Evolutionary conservation across 306 rosid species (phyloP), one percentile per base, ranked within the genome.

Genomic region (Cercis canadensis): DNA sequence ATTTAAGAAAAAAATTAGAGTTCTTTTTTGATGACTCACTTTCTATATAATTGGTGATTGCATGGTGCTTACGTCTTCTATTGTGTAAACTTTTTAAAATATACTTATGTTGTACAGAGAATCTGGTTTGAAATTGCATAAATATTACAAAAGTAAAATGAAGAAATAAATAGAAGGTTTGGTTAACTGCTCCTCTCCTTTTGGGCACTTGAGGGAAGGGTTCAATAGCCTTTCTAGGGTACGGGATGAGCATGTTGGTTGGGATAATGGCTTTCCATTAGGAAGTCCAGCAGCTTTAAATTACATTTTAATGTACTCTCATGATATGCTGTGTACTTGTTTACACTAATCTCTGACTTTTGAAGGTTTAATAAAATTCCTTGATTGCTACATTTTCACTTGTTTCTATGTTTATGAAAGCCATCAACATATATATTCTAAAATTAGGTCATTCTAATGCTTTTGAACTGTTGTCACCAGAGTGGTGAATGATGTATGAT

Each of bases 391-490:
- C 64, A 73, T 14, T 62, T 57, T 14, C 45, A 50, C 32, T 51
- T 66, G 74, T 72, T 78, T 72, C 66, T 37, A n/a, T 37, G 15
- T 51, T 57, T 9, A 21, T 65, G 43, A 65, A 65, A 72, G 66
- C 53, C 37, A 21, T 45, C 46, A 15, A 21, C 55, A 58, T 49
- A 4, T 51, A 44, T 61, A 57, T 52, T 67, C 61, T 46, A 50
- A 41, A 64, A 56, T 62, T 57, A 33, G 58, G 64, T 57, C 36
- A 56, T 41, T 54, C 33, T 29, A 47, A 31, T 67, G 24, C 44
- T 46, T 77, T 62, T 72, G 50, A 61, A 67, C 32, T 55, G 64
- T 69, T 32, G 33, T 41, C 50, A 16, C 18, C 55, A 24, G 45
- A 57, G 14, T 62, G 74, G 33, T 17, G 24, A 62, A 57, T 24